phyloP scores from a whole-genome alignment of 257 asterid genomes.

The Ehretia macrophylla region DNA sequence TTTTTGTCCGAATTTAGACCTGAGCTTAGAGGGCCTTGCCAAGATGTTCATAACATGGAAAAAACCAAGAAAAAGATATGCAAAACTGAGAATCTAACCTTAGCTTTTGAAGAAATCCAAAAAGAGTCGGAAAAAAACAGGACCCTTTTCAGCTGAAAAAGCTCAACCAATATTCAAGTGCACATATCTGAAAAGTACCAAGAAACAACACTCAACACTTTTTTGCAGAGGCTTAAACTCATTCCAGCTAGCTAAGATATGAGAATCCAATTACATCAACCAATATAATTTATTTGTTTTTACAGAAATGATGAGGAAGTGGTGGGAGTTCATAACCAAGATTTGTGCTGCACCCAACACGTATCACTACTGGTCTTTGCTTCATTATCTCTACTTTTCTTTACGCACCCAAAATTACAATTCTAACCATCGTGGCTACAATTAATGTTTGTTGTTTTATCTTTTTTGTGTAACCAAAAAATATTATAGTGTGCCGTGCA shows the following conservation, averaged over 20 bases:
- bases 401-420: too few species aligned
- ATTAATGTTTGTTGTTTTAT: too few species aligned
- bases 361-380: not conserved
- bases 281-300: not conserved
- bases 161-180: not conserved
- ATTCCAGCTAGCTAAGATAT: not conserved
- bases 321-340: conserved; percentile 1
- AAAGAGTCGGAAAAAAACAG: not conserved
- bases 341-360: conserved; percentile 29
- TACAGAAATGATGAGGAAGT: not conserved
- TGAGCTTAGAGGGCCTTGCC: too few species aligned
- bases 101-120: not conserved
- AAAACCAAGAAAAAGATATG: too few species aligned
- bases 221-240: not conserved
- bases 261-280: not conserved
- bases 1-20: too few species aligned
- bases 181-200: not conserved
- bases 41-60: too few species aligned
- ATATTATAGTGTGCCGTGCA: too few species aligned
- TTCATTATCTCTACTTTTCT: not conserved
- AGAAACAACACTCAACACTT: not conserved
- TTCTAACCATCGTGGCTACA: too few species aligned
- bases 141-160: not conserved
- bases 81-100: conserved; percentile 6
- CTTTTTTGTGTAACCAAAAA: too few species aligned